These are phyloP conservation scores for Dothideomycetidae sp. DNA, from an alignment of 2,329 filamentous ascomycete genomes.

Conservation along the genomic window DNA sequence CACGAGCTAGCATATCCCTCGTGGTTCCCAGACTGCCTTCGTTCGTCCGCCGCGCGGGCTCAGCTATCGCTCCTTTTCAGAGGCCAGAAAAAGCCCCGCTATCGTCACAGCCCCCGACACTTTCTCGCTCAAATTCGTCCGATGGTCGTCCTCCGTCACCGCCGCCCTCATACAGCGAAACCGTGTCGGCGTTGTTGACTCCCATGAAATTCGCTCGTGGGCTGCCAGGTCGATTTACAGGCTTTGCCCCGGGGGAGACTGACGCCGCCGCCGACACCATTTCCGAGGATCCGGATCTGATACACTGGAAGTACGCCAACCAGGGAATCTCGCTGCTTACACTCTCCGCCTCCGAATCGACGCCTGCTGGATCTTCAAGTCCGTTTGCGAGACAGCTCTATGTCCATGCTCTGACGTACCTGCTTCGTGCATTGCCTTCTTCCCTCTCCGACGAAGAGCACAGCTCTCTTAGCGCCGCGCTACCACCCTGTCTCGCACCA, in stretches of 20 bases:
- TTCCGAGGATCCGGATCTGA: slow-evolving; percentile 19
- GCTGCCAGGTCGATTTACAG: not conserved
- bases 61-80: slow-evolving; percentile 10
- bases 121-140: slow-evolving; percentile 4
- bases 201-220: slow-evolving; percentile 8
- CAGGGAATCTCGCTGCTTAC: slow-evolving; percentile 37
- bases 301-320: slow-evolving; percentile 39
- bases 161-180: slow-evolving; percentile 12
- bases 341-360: slow-evolving; percentile 33
- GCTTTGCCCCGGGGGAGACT: not conserved
- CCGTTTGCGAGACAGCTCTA: slow-evolving; percentile 48
- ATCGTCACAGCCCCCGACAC: slow-evolving; percentile 6
- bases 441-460: slow-evolving; percentile 43
- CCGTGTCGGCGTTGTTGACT: slow-evolving; percentile 9
- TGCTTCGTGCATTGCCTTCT: slow-evolving; percentile 47
- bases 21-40: slow-evolving; percentile 10
- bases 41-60: slow-evolving; percentile 10
- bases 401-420: slow-evolving; percentile 47
- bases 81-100: slow-evolving; percentile 8
- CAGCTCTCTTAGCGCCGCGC: slow-evolving; percentile 36
- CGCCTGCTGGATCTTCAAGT: slow-evolving; percentile 20
- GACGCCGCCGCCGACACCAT: not conserved
- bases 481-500: slow-evolving; percentile 27
- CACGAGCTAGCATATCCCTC: slow-evolving; percentile 3
- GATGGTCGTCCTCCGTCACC: slow-evolving; percentile 9